Conservation (phyloP, 2,329 filamentous ascomycete genomes). For the Sclerotinia spermophila region DNA sequence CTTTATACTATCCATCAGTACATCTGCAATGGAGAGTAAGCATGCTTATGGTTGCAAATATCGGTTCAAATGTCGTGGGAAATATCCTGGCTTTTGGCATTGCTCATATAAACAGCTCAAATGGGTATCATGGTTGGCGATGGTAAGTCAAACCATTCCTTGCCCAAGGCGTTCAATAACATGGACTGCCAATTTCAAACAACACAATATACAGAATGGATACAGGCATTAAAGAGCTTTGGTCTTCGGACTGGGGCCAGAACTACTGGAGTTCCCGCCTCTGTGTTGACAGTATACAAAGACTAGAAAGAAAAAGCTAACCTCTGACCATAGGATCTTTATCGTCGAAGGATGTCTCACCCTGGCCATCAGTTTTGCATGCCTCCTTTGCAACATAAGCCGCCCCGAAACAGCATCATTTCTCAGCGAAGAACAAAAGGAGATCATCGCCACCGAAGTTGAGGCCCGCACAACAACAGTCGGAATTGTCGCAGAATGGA, state of each 20-base stretch:
- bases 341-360: conserved; percentile 49
- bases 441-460: conserved; percentile 37
- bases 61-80: conserved; percentile 31
- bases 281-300: neutral
- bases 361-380: conserved; percentile 41
- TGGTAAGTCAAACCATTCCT: conserved; percentile 39
- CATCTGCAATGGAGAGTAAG: conserved; percentile 48
- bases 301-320: neutral
- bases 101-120: conserved; percentile 66
- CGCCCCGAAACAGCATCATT: conserved; percentile 21
- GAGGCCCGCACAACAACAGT: conserved; percentile 53
- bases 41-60: conserved; percentile 44
- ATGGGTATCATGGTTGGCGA: conserved; percentile 56
- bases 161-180: neutral
- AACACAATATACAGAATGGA: neutral
- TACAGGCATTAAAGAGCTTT: neutral
- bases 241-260: neutral
- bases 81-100: conserved; percentile 28
- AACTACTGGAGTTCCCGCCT: neutral
- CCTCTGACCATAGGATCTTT: conserved; percentile 42
- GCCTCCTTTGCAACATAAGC: conserved; percentile 39
- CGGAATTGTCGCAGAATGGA: conserved; percentile 58
- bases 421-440: conserved; percentile 40
- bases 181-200: neutral
- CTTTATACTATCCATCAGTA: conserved; percentile 47